Base-by-base conservation (phyloP, 1,284 basidiomycete species). In the Papiliotrema laurentii region DNA sequence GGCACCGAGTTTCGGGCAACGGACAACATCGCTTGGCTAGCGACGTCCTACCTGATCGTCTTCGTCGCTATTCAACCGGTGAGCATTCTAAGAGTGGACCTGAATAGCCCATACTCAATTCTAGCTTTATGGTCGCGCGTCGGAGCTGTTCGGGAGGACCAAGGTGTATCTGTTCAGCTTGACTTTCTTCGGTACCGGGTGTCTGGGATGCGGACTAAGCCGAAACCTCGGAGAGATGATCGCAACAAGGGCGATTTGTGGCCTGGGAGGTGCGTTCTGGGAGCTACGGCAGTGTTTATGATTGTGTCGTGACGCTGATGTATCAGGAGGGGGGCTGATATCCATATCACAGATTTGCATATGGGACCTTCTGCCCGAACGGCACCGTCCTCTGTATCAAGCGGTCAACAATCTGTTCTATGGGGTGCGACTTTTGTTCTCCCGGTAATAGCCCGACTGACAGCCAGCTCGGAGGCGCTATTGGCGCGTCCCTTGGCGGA, bases 11-110 rank as follows among this genome's bases (percentile, higher is more conserved):
- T 58, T 33, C 45, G 42, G 19, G 51, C 56, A 10, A 43, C 53
- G 18, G 47, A 55, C 37, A 58, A 58, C 46, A 54, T 58, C 24
- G 58, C 58, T 24, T 60, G 58, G 58, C 47, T 60, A 5, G 58
- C 58, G 18, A 60, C 51, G 5, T 55, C 53, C 6, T 60, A 60
- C 42, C 40, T 60, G 26, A 51, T 58, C 6, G 56, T 60, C 13
- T 55, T 52, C 5, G 56, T 55, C 10, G 58, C 58, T 24, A 49
- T 58, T 9, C 53, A 57, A 37, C 58, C 58, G 5, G 58, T 60
- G 39, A 45, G 58, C 45, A 19, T 30, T 11, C 22, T 37, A 18
- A 19, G 22, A 30, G 31, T 30, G 14, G 18, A 22, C 34, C 1
- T 21, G 14, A 19, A 19, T 18, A 18, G 26, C 24, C 5, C 22